A percentile compares a stretch with the other conserved stretches of the same genome.
These are phyloP conservation scores for Boletus patriciae DNA, from an alignment of 768 basidiomycete species.

Conservation along the genomic window DNA sequence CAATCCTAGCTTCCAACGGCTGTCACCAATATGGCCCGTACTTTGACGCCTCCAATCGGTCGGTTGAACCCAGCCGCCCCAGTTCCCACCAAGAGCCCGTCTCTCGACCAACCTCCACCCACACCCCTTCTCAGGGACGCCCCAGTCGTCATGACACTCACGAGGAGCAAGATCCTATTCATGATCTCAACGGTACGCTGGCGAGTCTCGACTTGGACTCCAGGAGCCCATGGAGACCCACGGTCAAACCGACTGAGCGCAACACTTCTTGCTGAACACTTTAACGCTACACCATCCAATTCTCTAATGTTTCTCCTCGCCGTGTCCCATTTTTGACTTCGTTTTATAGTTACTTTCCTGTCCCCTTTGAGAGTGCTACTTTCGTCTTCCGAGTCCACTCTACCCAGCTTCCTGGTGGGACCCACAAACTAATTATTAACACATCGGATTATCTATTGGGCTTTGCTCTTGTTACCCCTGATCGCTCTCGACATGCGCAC, in stretches of 20 bases:
- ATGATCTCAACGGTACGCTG: slow-evolving; percentile 73
- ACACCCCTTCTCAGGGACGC: slow-evolving; percentile 31
- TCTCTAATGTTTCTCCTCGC: slow-evolving; percentile 12
- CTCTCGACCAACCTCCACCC: slow-evolving; percentile 56
- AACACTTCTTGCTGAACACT: slow-evolving; percentile 20
- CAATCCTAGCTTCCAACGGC: slow-evolving; percentile 44
- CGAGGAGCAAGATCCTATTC: slow-evolving; percentile 53
- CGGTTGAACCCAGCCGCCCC: slow-evolving; percentile 42
- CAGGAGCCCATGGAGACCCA: slow-evolving; percentile 36
- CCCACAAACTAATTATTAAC: slow-evolving; percentile 29
- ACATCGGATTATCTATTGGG: slow-evolving; percentile 34
- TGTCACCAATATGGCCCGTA: slow-evolving; percentile 47
- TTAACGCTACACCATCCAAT: slow-evolving; percentile 4
- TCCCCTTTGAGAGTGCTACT: slow-evolving; percentile 14
- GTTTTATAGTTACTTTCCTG: slow-evolving; percentile 23
- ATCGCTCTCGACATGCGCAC: slow-evolving; percentile 40
- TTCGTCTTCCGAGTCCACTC: slow-evolving; percentile 20
- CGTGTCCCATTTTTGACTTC: slow-evolving; percentile 18
- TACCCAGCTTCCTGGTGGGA: slow-evolving; percentile 17
- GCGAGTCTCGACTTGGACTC: slow-evolving; percentile 70
- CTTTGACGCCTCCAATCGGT: slow-evolving; percentile 42
- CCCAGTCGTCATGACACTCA: slow-evolving; percentile 23
- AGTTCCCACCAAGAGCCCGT: slow-evolving; percentile 49
- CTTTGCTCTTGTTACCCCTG: slow-evolving; percentile 36
- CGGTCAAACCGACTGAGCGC: slow-evolving; percentile 21